Base-by-base conservation (phyloP, 208 protist species). In the Angomonas ambiguus region DNA sequence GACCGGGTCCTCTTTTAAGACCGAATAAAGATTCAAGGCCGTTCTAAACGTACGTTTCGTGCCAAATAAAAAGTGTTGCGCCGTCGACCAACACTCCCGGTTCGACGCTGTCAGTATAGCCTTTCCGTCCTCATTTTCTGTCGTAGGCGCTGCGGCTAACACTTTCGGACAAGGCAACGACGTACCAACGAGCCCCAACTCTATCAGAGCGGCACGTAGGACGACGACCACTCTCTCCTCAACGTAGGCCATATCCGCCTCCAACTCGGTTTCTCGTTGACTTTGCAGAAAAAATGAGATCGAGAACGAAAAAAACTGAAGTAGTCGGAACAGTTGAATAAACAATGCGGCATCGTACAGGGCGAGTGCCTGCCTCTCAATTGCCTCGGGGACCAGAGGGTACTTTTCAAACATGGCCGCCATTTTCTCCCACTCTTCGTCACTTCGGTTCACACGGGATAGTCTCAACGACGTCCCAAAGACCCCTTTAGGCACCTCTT, bases 191-290 rank as follows among this genome's bases (percentile, higher is more conserved):
- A 93, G 64, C 27, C 82, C 81, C n/a, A 91, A 58, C 48, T 93
- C 87, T 20, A 76, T 71, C 72, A 88, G 82, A 48, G 88, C 71
- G 2, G 79, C 80, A 33, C 77, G 76, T 56, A 92, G 78, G 25
- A 76, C 70, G 4, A 20, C 24, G 45, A 8, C 13, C 20, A 53
- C 45, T 20, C 45, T 13, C 20, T 20, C 20, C 45, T 53, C 45
- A 5, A 53, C 16, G 8, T 20, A n/a, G 5, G 20, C 18, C 20
- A 20, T 20, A 4, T 53, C 45, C 18, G 3, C 4, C 24, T 5
- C 45, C 10, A 27, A 8, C 18, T 34, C 45, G 13, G 45, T 56
- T 28, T 2, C 32, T 25, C 24, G 33, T 16, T 70, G 49, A 24
- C 66, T 1, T 4, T 4, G 6, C 8, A 79, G 30, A 76, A 85